Base-by-base conservation (phyloP, 768 basidiomycete species). In the Boletus patriciae region DNA sequence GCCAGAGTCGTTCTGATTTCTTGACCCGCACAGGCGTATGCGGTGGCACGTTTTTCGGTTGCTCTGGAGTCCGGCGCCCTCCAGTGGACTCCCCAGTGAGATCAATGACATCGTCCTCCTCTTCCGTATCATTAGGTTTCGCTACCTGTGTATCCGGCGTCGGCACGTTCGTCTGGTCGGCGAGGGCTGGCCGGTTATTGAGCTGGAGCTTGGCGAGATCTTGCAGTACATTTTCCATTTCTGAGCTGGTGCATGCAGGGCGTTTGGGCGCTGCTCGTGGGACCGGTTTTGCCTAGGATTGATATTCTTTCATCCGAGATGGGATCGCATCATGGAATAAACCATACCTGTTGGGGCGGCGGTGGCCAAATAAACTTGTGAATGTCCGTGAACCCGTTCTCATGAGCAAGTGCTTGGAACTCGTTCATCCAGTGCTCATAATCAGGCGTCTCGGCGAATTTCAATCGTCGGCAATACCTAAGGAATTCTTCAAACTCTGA, bases 281-380 rank as follows among this genome's bases (percentile, higher is more conserved):
- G n/a, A 67, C 63, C 23, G 74, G 68, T 56, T 76, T 74, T 41
- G 69, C 64, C 72, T 74, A 31, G 18, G 11, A 46, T 53, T 18
- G 25, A 34, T 37, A 3, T 41, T 51, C 13, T 49, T 29, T 63
- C 44, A 60, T 46, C 44, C 4, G 16, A 33, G 36, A 54, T 21
- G 43, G 44, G 37, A 27, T 25, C 29, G 5, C 11, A 29, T 42
- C 36, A 31, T 10, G 12, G 37, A 50, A 52, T 46, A 16, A 54
- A 50, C 15, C 58, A 13, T 66, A 76, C 70, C 71, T 70, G 69
- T 46, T 66, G 55, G 61, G 62, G 71, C n/a, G 79, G 80, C 12
- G 87, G 84, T 4, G 88, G 88, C 89, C 89, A 92, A 40, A 89
- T 74, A 62, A 92, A 88, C 27, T 76, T 80, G 27, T 87, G 82